Evolutionary conservation across 768 basidiomycete species (phyloP).

Genomic region (Lepiota brunneoincarnata): DNA sequence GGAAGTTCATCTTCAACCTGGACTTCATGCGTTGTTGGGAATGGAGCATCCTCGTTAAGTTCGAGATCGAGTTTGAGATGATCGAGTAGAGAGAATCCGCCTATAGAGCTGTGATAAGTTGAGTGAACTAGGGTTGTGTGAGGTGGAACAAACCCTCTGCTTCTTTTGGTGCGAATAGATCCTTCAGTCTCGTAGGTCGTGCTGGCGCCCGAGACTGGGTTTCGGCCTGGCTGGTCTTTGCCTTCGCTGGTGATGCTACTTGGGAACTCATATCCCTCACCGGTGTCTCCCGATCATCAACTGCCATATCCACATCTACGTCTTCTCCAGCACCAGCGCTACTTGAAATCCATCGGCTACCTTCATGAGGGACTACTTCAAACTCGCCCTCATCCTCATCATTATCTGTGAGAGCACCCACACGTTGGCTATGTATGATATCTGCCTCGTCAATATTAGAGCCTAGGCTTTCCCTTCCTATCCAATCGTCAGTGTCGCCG

Average conservation of each 20-base stretch:
- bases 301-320: constrained; percentile 3
- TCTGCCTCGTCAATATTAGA: constrained; percentile 52
- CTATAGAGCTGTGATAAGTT: constrained; percentile 35
- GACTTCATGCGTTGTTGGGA: constrained; percentile 15
- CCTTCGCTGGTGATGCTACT: constrained; percentile 1
- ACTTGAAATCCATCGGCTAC: constrained; percentile 7
- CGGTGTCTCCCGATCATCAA: no score
- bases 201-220: constrained; percentile 10
- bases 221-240: constrained; percentile 12
- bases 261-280: not conserved
- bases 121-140: not conserved
- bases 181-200: constrained; percentile 50
- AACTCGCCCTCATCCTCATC: constrained; percentile 27
- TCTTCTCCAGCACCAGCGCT: constrained; percentile 9
- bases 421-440: constrained; percentile 21
- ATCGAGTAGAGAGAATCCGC: constrained; percentile 71
- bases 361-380: constrained; percentile 32
- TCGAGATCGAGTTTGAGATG: constrained; percentile 76
- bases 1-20: constrained; percentile 5
- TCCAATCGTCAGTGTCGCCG: constrained; percentile 52
- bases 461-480: constrained; percentile 52
- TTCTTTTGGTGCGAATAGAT: constrained; percentile 76
- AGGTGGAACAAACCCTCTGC: no score
- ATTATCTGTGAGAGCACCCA: constrained; percentile 15
- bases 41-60: constrained; percentile 54